Evolutionary conservation across 257 asterid genomes (phyloP), one percentile per base, ranked within the genome.

Genomic region (Datura wrightii): DNA sequence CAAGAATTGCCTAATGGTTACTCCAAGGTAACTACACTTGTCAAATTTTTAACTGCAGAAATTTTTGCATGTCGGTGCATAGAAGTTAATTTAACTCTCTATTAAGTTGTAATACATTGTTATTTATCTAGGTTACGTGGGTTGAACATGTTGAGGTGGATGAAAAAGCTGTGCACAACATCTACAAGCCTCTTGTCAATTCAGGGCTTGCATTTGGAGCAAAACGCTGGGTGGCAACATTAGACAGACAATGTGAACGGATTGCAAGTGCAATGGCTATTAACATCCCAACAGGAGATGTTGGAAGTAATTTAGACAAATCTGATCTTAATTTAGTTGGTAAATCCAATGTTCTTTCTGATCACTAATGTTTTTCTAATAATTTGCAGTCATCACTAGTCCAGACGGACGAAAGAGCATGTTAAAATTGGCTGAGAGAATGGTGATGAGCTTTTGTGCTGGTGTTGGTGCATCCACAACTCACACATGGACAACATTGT

Each of bases 401-500:
- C 91, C 94, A 3, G 97, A 91, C 66, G 98, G 98, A 5, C 89
- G 93, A 72, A 94, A 91, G 84, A 92, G 98, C 44, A 92, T 92
- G 97, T 19, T 92, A 88, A 94, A 93, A 86, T 89, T 94, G 80
- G 95, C 98, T 0, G 98, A 92, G 84, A 92, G 98, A 67, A 94
- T 94, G 98, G 97, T 93, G 88, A 92, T 86, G 93, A 94, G 98
- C 86, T 94, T 94, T 87, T 94, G 97, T 56, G 86, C 90, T 0
- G 98, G 98, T 1, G 97, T 94, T 9, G 98, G 98, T 7, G 95
- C 98, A 46, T 94, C 97, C 0, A 94, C 95, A 10, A 92, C 95
- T 5, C 97, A 94, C 50, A 88, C 97, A 0, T 94, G 98, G 98
- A 92, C 98, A 2, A 88, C 93, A 0, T 85, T 94, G 15, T 92